phyloP scores from a whole-genome alignment of 305 asterid genomes.

The Fraxinus ornus region DNA sequence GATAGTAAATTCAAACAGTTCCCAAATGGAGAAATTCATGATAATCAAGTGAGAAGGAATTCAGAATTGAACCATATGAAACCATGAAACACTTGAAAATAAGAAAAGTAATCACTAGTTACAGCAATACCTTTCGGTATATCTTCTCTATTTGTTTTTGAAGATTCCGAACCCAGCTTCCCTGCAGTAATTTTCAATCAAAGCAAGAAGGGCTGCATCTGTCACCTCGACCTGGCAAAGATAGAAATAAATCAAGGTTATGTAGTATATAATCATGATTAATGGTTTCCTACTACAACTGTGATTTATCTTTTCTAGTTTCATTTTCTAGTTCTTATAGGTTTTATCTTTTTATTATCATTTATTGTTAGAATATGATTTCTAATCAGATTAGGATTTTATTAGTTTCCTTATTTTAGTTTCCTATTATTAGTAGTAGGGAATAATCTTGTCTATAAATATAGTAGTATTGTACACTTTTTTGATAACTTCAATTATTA shows the following conservation, averaged over 20 bases:
- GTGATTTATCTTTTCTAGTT: too few relatives aligned
- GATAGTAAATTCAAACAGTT: background rate
- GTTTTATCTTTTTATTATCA: too few relatives aligned
- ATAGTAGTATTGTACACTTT: too few relatives aligned
- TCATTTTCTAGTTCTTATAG: too few relatives aligned
- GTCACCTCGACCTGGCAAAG: slow-evolving; percentile 79
- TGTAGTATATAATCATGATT: too few relatives aligned
- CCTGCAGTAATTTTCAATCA: slow-evolving; percentile 93
- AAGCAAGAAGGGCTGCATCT: slow-evolving; percentile 80
- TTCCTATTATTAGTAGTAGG: too few relatives aligned
- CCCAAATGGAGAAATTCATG: slow-evolving; percentile 1
- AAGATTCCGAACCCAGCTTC: slow-evolving; percentile 98
- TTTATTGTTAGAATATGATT: too few relatives aligned
- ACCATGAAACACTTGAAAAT: slow-evolving; percentile 1
- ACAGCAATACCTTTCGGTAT: slow-evolving; percentile 69
- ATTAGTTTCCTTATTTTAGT: too few relatives aligned
- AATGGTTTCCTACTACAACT: too few relatives aligned
- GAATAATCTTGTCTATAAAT: too few relatives aligned
- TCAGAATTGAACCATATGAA: slow-evolving; percentile 3
- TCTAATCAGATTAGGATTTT: too few relatives aligned
- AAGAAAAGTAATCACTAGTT: background rate
- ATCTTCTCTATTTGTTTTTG: slow-evolving; percentile 99
- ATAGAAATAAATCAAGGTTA: slow-evolving; percentile 2
- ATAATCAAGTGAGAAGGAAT: background rate
- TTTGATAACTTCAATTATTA: too few relatives aligned